Evolutionary conservation across 2,329 filamentous ascomycete genomes (phyloP), one percentile per base, ranked within the genome.

Genomic region (Allantophomopsis cytisporea): DNA sequence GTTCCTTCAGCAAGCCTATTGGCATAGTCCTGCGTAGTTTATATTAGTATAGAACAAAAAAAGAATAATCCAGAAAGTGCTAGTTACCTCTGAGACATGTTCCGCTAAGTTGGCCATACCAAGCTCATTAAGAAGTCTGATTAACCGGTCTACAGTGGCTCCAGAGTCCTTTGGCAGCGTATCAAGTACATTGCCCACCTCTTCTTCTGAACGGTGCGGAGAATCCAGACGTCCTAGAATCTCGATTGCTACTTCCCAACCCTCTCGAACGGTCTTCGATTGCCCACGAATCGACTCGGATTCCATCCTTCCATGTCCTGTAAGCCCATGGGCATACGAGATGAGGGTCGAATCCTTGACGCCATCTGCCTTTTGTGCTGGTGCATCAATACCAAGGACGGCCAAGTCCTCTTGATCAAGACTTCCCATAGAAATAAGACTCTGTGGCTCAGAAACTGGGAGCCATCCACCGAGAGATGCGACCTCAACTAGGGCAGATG

Each of bases 241-340:
- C 43, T 86, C 76, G 34, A 95, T 77, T 0, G 87, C 83, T 53
- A 95, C 63, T 61, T 95, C 86, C 89, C 89, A 96, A 7, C 89
- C 88, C 49, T 88, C 80, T 31, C 71, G 65, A 12, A 59, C 53
- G 11, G 58, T 55, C 16, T 46, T 44, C n/a, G 41, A 39, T 16
- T 50, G 58, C 18, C 46, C 51, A 31, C 52, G 38, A 12, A 34
- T 41, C 16, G 36, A 36, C 2, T 39, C 34, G 17, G 46, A 43
- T 35, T 43, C 43, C 13, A 57, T 35, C 15, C 42, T 31, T 70
- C 65, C 44, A 69, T 68, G 43, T 68, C 68, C 23, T 14, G 80
- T 68, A 15, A 89, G 57, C 17, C 72, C 69, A 38, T 78, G 69
- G 0, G 89, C 83, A 57, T 94, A 96, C 36, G 75, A 64, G 6